Conservation (phyloP, 2,329 filamentous ascomycete genomes). For the Venturiaceae sp. region DNA sequence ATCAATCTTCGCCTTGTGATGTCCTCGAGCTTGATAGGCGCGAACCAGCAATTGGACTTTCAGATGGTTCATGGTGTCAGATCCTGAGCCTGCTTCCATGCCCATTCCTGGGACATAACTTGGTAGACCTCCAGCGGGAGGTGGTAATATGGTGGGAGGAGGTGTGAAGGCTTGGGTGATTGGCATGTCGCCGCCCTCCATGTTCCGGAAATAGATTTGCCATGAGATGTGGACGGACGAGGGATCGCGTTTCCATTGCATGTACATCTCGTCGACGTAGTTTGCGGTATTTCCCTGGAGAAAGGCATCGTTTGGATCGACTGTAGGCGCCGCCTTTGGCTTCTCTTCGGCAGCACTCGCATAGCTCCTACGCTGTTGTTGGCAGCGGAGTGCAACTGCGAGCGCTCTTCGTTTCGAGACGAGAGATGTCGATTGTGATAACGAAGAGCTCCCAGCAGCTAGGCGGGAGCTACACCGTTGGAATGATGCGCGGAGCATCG, state of each 20-base stretch:
- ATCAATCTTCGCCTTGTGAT: conserved; percentile 97
- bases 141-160: conserved; percentile 82
- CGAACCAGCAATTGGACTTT: conserved; percentile 96
- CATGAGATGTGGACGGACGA: conserved; percentile 93
- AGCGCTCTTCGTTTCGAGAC: conserved; percentile 38
- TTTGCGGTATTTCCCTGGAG: conserved; percentile 93
- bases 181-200: conserved; percentile 97
- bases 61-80: conserved; percentile 88
- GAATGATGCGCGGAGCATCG: conserved; percentile 63
- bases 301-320: conserved; percentile 83
- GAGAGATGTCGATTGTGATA: conserved; percentile 24
- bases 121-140: conserved; percentile 67
- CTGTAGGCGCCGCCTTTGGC: conserved; percentile 15
- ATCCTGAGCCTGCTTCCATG: conserved; percentile 55
- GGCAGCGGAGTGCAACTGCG: conserved; percentile 33
- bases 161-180: conserved; percentile 95
- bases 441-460: conserved; percentile 40
- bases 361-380: conserved; percentile 43
- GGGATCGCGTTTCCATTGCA: conserved; percentile 92
- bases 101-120: conserved; percentile 61
- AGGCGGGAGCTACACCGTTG: conserved; percentile 57
- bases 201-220: conserved; percentile 99
- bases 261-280: conserved; percentile 99
- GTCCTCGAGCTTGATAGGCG: conserved; percentile 94
- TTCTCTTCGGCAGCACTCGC: conserved; percentile 46